Evolutionary conservation across 192 early-diverging fungal species (phyloP).

Genomic region (Dissophora globulifera): DNA sequence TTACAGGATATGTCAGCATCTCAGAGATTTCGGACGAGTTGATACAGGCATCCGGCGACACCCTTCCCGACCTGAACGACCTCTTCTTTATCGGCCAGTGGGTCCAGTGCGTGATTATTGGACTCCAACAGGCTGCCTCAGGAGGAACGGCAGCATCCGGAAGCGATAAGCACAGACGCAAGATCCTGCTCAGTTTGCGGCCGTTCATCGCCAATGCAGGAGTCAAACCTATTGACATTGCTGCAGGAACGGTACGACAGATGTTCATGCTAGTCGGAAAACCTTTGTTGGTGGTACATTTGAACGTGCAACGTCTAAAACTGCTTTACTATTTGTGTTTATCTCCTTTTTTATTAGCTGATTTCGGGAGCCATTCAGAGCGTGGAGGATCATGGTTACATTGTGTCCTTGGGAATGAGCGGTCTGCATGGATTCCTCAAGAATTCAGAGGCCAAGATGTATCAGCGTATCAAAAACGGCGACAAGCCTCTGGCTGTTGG

Average conservation of each 20-base stretch:
- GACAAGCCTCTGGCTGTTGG: slow-evolving; percentile 73
- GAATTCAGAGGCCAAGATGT: slow-evolving; percentile 71
- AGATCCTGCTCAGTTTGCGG: slow-evolving; percentile 80
- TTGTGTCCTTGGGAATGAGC: slow-evolving; percentile 79
- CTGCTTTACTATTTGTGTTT: background rate
- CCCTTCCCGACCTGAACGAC: slow-evolving; percentile 72
- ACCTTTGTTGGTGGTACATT: too few species aligned
- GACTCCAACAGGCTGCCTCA: slow-evolving; percentile 57
- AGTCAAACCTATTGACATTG: slow-evolving; percentile 71
- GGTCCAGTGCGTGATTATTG: slow-evolving; percentile 77
- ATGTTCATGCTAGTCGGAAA: too few species aligned
- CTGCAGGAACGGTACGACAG: slow-evolving; percentile 70
- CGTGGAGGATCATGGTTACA: slow-evolving; percentile 94
- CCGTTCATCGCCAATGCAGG: slow-evolving; percentile 82
- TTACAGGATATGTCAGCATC: slow-evolving; percentile 86
- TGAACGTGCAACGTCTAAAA: too few species aligned
- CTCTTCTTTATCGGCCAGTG: slow-evolving; percentile 88
- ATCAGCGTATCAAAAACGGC: slow-evolving; percentile 70
- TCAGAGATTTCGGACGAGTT: slow-evolving; percentile 85
- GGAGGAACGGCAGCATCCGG: slow-evolving; percentile 34
- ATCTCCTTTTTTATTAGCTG: slow-evolving; percentile 35
- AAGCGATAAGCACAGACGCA: slow-evolving; percentile 58
- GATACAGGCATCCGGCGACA: slow-evolving; percentile 72
- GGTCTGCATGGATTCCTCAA: slow-evolving; percentile 79
- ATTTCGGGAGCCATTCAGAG: slow-evolving; percentile 78